Base-by-base conservation (phyloP, 2,329 filamentous ascomycete species). In the Fonsecaea multimorphosa region DNA sequence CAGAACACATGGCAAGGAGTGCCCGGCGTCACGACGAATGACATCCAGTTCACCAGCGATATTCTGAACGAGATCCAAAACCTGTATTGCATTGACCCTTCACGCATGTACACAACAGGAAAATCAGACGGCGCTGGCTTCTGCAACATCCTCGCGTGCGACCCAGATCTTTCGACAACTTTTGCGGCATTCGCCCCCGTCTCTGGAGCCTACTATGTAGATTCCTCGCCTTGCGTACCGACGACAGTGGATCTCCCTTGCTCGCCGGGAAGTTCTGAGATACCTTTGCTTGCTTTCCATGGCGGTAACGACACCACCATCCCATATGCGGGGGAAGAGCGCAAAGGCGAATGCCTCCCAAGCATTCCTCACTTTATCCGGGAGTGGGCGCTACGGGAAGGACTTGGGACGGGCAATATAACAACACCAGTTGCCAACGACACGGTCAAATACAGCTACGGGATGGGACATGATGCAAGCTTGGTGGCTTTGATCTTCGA, bases 231-330 rank as follows among this genome's bases (percentile, higher is more conserved):
- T 12, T 38, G 34, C 34, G 14, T 38, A 12, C 34, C 34, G 4
- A 38, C 34, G 34, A 38, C 9, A 14, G 34, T 38, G 34, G 11
- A 14, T 12, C 34, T 38, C 4, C 34, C 34, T 14, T 49, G 54
- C 16, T 36, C 27, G 31, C 61, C 61, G n/a, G n/a, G 34, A 22
- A 59, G 54, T 14, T 27, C 38, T 32, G 55, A 54, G 55, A 75
- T 78, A 32, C 81, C 79, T 0, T 74, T 83, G 24, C 70, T 83
- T 52, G 80, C 82, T 53, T 76, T 79, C 14, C 81, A 84, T 66
- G 81, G 81, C 31, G 72, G 73, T 38, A 71, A 71, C 16, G 81
- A 84, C 65, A 69, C 67, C 2, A 78, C 76, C 0, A 82, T 83
- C 32, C 70, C 74, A 0, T 83, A 82, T 63, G 32, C 54, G 0